Percentiles rank a stretch among this genome's conserved stretches.
phyloP scores from a whole-genome alignment of 2,329 filamentous ascomycete species.

The Ophiostoma tasmaniense region DNA sequence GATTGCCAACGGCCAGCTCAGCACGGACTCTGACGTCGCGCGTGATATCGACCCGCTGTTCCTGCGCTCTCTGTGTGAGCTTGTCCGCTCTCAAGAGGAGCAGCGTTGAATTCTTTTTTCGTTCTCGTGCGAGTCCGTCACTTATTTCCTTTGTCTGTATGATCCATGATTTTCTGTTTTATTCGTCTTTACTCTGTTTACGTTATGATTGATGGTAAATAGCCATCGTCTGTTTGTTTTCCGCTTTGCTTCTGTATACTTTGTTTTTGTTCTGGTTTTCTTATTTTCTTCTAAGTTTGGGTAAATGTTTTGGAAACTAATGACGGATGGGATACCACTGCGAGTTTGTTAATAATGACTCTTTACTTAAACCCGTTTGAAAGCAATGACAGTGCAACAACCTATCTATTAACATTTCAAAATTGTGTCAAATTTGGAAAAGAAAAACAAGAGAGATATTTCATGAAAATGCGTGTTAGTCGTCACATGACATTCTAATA shows the following conservation, averaged over 20 bases:
- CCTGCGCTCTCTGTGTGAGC: conserved; percentile 34
- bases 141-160: not conserved
- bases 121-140: not conserved
- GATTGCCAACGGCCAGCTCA: conserved; percentile 19
- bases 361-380: no score
- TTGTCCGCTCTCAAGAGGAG: conserved; percentile 36
- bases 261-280: not conserved
- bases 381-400: no score
- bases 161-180: not conserved
- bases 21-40: conserved; percentile 14
- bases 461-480: not conserved
- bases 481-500: not conserved
- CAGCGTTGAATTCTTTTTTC: conserved; percentile 3
- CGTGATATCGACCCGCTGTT: conserved; percentile 30
- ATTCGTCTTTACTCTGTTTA: not conserved
- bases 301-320: not conserved
- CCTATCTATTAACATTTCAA: not conserved
- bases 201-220: not conserved
- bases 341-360: not conserved
- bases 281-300: not conserved
- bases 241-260: not conserved
- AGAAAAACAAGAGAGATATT: not conserved
- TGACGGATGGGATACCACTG: not conserved
- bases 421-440: no score
- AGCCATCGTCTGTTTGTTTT: not conserved